These are phyloP conservation scores for Cadophora sp. DNA, from an alignment of 2,329 filamentous ascomycete species.

Conservation along the genomic window DNA sequence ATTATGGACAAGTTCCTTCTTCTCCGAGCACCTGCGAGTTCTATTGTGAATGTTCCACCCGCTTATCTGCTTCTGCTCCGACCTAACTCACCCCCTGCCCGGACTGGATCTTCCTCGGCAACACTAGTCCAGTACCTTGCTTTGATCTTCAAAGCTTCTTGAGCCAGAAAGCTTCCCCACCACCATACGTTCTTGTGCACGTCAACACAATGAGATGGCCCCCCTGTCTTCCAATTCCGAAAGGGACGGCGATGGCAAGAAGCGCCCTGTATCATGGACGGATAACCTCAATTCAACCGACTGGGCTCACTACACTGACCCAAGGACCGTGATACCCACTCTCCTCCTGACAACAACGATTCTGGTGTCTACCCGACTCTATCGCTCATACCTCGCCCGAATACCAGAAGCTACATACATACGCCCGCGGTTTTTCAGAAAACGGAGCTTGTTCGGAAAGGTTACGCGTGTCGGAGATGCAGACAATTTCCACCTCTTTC, in stretches of 20 bases:
- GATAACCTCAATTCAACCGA: slow-evolving; percentile 55
- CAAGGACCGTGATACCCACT: slow-evolving; percentile 59
- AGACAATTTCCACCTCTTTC: slow-evolving; percentile 92
- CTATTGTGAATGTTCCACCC: no score
- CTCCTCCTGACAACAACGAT: slow-evolving; percentile 61
- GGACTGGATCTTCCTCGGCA: background rate
- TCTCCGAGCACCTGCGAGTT: no score
- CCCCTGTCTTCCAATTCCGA: slow-evolving; percentile 48
- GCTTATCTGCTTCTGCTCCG: no score
- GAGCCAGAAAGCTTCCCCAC: background rate
- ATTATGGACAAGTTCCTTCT: no score
- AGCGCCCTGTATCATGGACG: slow-evolving; percentile 48
- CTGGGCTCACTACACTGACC: slow-evolving; percentile 62
- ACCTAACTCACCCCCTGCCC: background rate
- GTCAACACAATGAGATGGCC: slow-evolving; percentile 54
- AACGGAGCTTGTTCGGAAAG: slow-evolving; percentile 77
- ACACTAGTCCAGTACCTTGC: background rate
- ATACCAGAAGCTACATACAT: slow-evolving; percentile 82
- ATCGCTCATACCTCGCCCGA: slow-evolving; percentile 80
- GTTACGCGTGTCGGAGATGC: slow-evolving; percentile 97
- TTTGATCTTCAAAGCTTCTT: background rate
- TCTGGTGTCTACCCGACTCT: slow-evolving; percentile 62
- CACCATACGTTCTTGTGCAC: background rate
- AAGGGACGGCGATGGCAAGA: slow-evolving; percentile 41
- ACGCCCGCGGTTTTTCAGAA: slow-evolving; percentile 75